phyloP scores from a whole-genome alignment of 805 yeast genomes.

The Candida taoyuanica region DNA sequence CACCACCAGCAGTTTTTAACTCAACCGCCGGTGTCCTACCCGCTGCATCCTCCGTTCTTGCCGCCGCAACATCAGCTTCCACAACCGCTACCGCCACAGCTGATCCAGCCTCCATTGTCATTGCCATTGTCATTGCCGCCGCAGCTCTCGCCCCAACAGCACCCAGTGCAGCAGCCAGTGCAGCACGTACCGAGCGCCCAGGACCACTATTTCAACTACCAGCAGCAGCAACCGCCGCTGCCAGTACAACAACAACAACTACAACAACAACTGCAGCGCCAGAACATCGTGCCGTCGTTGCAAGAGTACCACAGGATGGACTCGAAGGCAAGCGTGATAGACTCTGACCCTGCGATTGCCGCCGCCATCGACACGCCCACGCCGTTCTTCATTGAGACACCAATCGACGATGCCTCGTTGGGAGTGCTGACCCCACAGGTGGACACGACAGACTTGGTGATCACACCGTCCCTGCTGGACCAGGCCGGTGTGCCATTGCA shows the following conservation, averaged over 20 bases:
- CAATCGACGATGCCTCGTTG: slow-evolving; percentile 5
- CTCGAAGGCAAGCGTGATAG: background rate
- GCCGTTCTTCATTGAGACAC: slow-evolving; percentile 6
- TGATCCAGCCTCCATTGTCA: too few relatives aligned
- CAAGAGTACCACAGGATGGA: background rate
- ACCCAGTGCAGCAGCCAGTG: background rate
- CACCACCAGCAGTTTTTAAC: too few relatives aligned
- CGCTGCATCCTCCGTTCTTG: background rate
- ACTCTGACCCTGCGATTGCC: background rate
- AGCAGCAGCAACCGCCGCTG: background rate
- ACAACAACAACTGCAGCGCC: background rate
- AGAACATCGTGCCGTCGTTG: background rate
- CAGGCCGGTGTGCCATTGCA: background rate
- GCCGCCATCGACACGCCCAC: background rate
- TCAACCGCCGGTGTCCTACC: background rate
- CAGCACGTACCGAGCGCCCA: slow-evolving; percentile 3
- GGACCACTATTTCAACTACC: background rate
- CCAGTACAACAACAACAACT: background rate
- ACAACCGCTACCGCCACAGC: too few relatives aligned
- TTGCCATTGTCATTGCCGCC: too few relatives aligned
- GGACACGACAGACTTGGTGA: slow-evolving; percentile 4
- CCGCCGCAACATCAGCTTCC: background rate
- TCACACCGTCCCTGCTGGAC: slow-evolving; percentile 9
- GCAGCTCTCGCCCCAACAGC: background rate
- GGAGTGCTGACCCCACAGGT: slow-evolving; percentile 7